A percentile compares a stretch with the other conserved stretches of the same genome.
Evolutionary conservation across 108 stramenopile genomes (phyloP).

Genomic region (Cyclostephanos invisitatus): DNA sequence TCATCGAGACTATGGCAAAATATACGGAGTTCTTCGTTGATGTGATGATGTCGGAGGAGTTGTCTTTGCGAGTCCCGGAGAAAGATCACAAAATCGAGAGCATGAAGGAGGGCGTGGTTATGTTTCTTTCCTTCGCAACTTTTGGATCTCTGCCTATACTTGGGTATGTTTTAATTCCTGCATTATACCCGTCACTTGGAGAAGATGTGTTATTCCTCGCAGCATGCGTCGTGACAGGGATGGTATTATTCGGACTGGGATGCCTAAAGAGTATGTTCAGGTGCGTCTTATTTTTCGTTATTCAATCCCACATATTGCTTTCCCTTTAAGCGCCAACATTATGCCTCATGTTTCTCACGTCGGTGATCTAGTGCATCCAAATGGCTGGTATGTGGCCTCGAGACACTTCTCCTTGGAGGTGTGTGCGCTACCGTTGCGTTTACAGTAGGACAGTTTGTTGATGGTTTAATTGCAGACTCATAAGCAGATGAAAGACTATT

Average conservation of each 20-base stretch:
- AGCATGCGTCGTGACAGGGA: slow-evolving; percentile 83
- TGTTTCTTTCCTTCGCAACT: slow-evolving; percentile 90
- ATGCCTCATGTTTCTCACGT: background rate
- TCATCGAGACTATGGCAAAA: slow-evolving; percentile 92
- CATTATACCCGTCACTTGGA: slow-evolving; percentile 57
- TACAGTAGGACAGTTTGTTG: slow-evolving; percentile 89
- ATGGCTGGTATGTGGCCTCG: slow-evolving; percentile 84
- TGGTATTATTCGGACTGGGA: slow-evolving; percentile 86
- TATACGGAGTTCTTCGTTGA: slow-evolving; percentile 98
- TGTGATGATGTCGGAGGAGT: slow-evolving; percentile 96
- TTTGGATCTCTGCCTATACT: slow-evolving; percentile 90
- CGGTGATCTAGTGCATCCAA: slow-evolving; percentile 48
- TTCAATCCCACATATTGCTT: background rate
- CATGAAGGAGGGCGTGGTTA: slow-evolving; percentile 90
- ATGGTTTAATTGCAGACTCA: slow-evolving; percentile 29
- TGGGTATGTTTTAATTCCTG: slow-evolving; percentile 85
- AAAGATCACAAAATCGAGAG: slow-evolving; percentile 83
- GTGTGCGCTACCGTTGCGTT: slow-evolving; percentile 92
- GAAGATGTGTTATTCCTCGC: slow-evolving; percentile 63
- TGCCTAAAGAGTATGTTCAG: slow-evolving; percentile 91
- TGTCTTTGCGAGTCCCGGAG: slow-evolving; percentile 93
- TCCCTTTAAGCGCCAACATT: background rate
- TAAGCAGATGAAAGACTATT: background rate
- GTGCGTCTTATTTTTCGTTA: slow-evolving; percentile 39
- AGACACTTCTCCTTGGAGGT: slow-evolving; percentile 91